These are phyloP conservation scores for Saksenaea vasiformis DNA, from an alignment of 371 early-diverging fungal species.

Conservation along the genomic window DNA sequence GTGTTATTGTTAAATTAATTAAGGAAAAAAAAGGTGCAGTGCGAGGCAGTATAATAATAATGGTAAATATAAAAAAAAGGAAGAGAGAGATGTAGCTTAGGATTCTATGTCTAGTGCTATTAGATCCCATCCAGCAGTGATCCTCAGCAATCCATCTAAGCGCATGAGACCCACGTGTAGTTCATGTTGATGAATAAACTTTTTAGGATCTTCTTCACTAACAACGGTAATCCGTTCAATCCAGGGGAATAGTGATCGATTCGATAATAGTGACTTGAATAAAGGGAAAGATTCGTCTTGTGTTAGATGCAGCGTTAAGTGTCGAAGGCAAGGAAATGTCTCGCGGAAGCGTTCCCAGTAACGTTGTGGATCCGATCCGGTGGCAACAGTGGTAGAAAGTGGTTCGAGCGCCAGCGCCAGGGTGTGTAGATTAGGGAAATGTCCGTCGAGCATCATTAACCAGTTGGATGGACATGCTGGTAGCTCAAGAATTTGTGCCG, in stretches of 20 bases:
- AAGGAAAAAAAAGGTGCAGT: not conserved
- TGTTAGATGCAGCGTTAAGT: slow-evolving; percentile 21
- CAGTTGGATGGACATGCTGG: slow-evolving; percentile 27
- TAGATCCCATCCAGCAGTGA: slow-evolving; percentile 45
- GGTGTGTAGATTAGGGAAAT: slow-evolving; percentile 16
- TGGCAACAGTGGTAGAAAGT: slow-evolving; percentile 3
- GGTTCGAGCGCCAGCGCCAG: slow-evolving; percentile 12
- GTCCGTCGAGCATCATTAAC: slow-evolving; percentile 8
- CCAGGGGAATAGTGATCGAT: slow-evolving; percentile 35
- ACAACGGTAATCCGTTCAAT: slow-evolving; percentile 25
- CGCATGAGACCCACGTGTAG: slow-evolving; percentile 21
- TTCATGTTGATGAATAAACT: slow-evolving; percentile 22
- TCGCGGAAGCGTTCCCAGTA: slow-evolving; percentile 21
- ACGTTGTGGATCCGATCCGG: not conserved
- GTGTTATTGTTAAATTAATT: not conserved
- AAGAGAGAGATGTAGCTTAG: not conserved
- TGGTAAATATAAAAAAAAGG: not conserved
- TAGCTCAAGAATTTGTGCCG: slow-evolving; percentile 16
- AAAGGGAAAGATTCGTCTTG: slow-evolving; percentile 7
- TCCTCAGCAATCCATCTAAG: slow-evolving; percentile 31
- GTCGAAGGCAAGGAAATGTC: slow-evolving; percentile 24
- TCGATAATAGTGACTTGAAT: slow-evolving; percentile 26
- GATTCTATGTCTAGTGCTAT: slow-evolving; percentile 20
- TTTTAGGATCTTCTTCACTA: slow-evolving; percentile 25
- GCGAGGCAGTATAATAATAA: not conserved